A percentile compares a stretch with the other conserved stretches of the same genome.
These are phyloP conservation scores for Aristolochia contorta DNA, from an alignment of 164 flowering plant genomes.

Conservation along the genomic window DNA sequence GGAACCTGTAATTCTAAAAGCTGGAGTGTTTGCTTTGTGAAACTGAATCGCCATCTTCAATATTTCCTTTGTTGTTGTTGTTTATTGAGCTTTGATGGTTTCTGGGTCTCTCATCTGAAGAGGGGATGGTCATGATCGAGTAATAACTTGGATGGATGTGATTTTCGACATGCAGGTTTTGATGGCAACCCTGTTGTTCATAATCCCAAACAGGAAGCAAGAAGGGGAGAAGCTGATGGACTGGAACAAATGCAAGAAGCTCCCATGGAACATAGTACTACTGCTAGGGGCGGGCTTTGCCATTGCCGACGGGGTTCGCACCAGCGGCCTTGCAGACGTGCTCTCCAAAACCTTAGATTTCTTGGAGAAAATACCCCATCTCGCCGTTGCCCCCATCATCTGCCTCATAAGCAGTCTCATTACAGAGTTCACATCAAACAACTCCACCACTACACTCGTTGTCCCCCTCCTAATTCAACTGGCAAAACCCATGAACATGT, in stretches of 20 bases:
- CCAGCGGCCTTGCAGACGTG: constrained; percentile 67
- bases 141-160: not conserved
- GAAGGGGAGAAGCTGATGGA: constrained; percentile 84
- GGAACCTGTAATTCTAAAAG: not conserved
- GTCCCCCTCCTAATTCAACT: constrained; percentile 64
- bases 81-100: no score
- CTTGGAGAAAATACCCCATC: constrained; percentile 45
- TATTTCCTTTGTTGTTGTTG: no score
- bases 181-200: constrained; percentile 84
- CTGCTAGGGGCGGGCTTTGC: constrained; percentile 92
- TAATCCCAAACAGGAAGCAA: constrained; percentile 70
- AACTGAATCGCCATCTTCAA: no score
- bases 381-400: constrained; percentile 64
- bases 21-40: not conserved
- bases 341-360: constrained; percentile 45
- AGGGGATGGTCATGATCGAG: not conserved
- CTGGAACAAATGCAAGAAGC: constrained; percentile 95
- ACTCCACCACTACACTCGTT: constrained; percentile 66
- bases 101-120: no score
- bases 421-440: constrained; percentile 84
- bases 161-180: constrained; percentile 33
- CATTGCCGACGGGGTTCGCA: constrained; percentile 70
- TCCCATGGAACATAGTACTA: constrained; percentile 74
- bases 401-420: constrained; percentile 48
- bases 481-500: constrained; percentile 51